Percentiles rank a stretch among this genome's conserved stretches.
phyloP scores from a whole-genome alignment of 192 early-diverging fungal species.

The Lunasporangiospora selenospora region DNA sequence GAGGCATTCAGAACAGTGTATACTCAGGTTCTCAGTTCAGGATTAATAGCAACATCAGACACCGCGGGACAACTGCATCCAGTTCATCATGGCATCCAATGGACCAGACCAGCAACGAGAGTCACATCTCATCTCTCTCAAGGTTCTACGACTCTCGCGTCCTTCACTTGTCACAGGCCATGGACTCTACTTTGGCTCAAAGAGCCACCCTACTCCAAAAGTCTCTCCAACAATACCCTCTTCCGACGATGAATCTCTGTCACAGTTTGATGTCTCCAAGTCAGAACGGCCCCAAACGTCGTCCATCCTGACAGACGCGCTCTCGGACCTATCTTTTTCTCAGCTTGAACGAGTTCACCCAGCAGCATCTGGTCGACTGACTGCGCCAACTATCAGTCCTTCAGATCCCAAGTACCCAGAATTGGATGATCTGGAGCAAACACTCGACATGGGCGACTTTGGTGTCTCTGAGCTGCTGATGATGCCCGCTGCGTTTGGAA shows the following conservation, averaged over 20 bases:
- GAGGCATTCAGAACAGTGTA: no score
- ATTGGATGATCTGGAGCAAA: background rate
- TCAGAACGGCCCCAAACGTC: constrained; percentile 47
- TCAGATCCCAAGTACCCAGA: background rate
- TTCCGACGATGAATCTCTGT: constrained; percentile 11
- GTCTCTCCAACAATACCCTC: constrained; percentile 37
- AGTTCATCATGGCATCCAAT: constrained; percentile 28
- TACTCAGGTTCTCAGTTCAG: no score
- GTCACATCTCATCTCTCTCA: constrained; percentile 80
- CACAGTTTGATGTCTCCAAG: background rate
- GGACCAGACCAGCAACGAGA: constrained; percentile 46
- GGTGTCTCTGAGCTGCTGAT: constrained; percentile 72
- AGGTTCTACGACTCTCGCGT: constrained; percentile 91
- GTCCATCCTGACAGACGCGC: constrained; percentile 49
- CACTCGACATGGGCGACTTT: constrained; percentile 62
- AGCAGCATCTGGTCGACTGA: constrained; percentile 5
- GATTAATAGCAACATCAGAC: no score
- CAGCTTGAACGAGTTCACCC: constrained; percentile 47
- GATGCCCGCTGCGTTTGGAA: constrained; percentile 88
- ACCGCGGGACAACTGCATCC: no score
- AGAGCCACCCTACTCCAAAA: constrained; percentile 3
- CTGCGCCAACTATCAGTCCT: background rate
- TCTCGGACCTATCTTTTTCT: constrained; percentile 41
- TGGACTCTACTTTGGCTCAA: constrained; percentile 47
- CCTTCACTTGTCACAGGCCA: constrained; percentile 66